Evolutionary conservation across 495 filamentous ascomycete genomes (phyloP).

Genomic region (Cairneyella variabilis): DNA sequence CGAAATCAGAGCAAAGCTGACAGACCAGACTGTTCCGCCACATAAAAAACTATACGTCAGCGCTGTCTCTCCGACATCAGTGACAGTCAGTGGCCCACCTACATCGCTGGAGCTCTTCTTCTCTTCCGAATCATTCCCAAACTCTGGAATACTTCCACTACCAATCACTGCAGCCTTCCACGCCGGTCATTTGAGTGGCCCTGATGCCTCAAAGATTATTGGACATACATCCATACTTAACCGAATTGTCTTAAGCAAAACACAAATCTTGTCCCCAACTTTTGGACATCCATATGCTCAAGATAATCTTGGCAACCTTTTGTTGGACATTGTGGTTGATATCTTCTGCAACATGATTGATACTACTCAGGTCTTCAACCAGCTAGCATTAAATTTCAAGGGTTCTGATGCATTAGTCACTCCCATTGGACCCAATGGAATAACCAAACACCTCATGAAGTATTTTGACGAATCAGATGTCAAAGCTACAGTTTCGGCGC

Average conservation of each 20-base stretch:
- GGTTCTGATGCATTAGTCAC: neutral
- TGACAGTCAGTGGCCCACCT: constrained; percentile 76
- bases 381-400: neutral
- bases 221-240: neutral
- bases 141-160: neutral
- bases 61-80: constrained; percentile 59
- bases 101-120: constrained; percentile 51
- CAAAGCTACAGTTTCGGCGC: neutral
- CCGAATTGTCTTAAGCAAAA: neutral
- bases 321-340: neutral
- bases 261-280: neutral
- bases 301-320: neutral
- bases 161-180: neutral
- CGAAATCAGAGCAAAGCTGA: neutral
- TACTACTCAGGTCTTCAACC: neutral
- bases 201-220: neutral
- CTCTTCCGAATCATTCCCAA: constrained; percentile 10
- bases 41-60: constrained; percentile 66
- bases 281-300: neutral
- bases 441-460: neutral
- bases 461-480: neutral
- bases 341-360: neutral
- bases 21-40: constrained; percentile 37
- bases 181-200: neutral
- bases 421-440: neutral